A percentile compares a stretch with the other conserved stretches of the same genome.
Evolutionary conservation across 1,284 basidiomycete species (phyloP).

Genomic region (Trichosporon sp.): DNA sequence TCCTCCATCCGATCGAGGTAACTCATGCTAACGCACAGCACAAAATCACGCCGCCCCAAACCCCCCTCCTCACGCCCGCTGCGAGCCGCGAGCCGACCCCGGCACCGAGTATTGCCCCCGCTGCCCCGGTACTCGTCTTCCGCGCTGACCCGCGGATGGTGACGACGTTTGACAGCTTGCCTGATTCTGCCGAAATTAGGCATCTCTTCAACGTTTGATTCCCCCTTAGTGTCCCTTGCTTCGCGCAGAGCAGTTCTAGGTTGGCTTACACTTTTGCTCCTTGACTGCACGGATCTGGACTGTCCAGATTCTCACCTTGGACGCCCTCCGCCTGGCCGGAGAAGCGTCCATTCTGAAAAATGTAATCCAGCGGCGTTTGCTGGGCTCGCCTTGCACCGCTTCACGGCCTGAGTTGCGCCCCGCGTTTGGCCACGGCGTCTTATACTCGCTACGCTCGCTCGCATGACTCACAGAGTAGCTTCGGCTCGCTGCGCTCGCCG

Average conservation of each 20-base stretch:
- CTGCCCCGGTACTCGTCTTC: constrained; percentile 20
- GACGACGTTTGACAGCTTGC: constrained; percentile 24
- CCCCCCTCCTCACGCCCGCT: neutral
- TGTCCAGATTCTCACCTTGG: no score
- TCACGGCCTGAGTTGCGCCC: no score
- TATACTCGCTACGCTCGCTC: neutral
- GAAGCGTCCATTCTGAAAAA: no score
- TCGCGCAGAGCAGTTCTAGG: no score
- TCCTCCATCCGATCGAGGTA: neutral
- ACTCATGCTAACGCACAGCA: neutral
- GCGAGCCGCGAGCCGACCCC: neutral
- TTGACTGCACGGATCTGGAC: no score
- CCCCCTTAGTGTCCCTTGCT: no score
- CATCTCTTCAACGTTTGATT: constrained; percentile 14
- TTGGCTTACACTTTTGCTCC: no score
- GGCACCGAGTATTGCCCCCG: neutral
- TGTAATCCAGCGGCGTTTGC: no score
- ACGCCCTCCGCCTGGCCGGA: no score
- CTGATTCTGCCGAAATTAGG: constrained; percentile 20
- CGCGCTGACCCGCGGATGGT: constrained; percentile 25
- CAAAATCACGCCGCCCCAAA: neutral
- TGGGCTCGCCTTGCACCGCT: no score
- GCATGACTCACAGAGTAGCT: neutral
- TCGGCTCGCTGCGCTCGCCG: neutral
- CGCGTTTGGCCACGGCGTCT: no score